phyloP scores from a whole-genome alignment of 192 early-diverging fungal genomes.

The Phlyctochytrium planicorne region DNA sequence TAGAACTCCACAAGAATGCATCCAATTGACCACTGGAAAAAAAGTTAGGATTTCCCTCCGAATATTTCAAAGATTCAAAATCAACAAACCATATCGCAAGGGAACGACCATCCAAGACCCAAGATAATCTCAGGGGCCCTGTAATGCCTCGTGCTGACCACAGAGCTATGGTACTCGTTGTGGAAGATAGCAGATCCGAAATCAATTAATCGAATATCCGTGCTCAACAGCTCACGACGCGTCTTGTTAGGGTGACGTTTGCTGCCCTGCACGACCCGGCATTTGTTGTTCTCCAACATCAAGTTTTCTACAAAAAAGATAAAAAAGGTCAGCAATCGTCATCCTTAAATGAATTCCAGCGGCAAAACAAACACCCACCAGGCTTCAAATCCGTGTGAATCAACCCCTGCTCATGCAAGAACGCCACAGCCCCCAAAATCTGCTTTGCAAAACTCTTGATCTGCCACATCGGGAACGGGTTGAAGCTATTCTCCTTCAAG shows the following conservation, averaged over 20 bases:
- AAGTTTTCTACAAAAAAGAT: constrained; percentile 73
- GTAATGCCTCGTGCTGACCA: constrained; percentile 95
- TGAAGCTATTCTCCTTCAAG: constrained; percentile 88
- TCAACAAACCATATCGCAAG: constrained; percentile 95
- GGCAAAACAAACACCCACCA: constrained; percentile 24
- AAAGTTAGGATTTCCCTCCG: background rate
- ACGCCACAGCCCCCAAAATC: constrained; percentile 82
- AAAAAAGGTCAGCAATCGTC: constrained; percentile 1
- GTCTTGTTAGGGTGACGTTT: constrained; percentile 28
- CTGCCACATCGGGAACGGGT: constrained; percentile 82
- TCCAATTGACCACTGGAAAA: constrained; percentile 96
- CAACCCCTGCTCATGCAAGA: constrained; percentile 81
- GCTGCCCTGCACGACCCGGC: background rate
- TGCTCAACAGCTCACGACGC: constrained; percentile 64
- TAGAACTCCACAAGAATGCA: constrained; percentile 95
- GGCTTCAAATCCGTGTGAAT: constrained; percentile 99
- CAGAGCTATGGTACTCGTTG: constrained; percentile 85
- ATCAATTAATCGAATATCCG: constrained; percentile 88
- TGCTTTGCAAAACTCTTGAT: constrained; percentile 85
- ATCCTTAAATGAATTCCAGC: background rate
- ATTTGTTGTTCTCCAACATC: constrained; percentile 63
- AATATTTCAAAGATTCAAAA: constrained; percentile 18
- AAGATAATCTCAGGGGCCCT: constrained; percentile 96
- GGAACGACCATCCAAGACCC: constrained; percentile 90
- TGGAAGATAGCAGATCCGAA: constrained; percentile 96